Percentiles rank a stretch among this genome's conserved stretches.
Conservation (phyloP, 345 rosid species). For the Eutrema heterophyllum region DNA sequence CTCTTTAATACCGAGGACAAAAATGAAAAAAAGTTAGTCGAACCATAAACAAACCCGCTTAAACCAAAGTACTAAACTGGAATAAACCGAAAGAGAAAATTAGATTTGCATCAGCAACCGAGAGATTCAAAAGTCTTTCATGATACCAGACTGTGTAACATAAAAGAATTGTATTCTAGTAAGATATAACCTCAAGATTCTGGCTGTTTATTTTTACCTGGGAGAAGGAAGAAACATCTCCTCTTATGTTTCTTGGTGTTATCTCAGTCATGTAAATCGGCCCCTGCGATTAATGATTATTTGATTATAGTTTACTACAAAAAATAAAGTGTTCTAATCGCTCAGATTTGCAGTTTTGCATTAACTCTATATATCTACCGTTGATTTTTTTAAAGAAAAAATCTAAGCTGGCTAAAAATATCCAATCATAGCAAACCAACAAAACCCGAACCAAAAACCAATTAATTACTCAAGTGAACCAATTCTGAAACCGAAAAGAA, state of each 20-base stretch:
- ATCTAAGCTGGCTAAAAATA: too few species aligned
- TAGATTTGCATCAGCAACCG: slow-evolving; percentile 27
- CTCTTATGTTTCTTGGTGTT: slow-evolving; percentile 29
- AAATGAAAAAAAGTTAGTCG: too few species aligned
- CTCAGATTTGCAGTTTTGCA: too few species aligned
- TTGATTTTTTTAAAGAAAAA: too few species aligned
- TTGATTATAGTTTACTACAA: not conserved
- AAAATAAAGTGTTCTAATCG: not conserved
- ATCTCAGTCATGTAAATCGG: slow-evolving; percentile 29
- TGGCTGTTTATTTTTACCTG: slow-evolving; percentile 14
- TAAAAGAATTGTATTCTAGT: not conserved
- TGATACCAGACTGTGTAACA: slow-evolving; percentile 23
- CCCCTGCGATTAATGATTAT: slow-evolving; percentile 12
- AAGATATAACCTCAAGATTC: not conserved
- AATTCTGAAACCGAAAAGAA: too few species aligned
- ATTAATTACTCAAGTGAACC: too few species aligned
- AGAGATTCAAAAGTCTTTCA: slow-evolving; percentile 33
- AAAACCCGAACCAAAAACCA: too few species aligned
- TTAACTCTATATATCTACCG: too few species aligned
- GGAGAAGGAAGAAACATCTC: slow-evolving; percentile 17
- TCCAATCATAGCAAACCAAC: too few species aligned
- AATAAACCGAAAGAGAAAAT: not conserved
- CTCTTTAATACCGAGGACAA: too few species aligned
- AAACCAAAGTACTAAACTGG: too few species aligned
- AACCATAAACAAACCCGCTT: too few species aligned